These are phyloP conservation scores for Boechera divaricarpa DNA, from an alignment of 345 rosid species.

Conservation along the genomic window DNA sequence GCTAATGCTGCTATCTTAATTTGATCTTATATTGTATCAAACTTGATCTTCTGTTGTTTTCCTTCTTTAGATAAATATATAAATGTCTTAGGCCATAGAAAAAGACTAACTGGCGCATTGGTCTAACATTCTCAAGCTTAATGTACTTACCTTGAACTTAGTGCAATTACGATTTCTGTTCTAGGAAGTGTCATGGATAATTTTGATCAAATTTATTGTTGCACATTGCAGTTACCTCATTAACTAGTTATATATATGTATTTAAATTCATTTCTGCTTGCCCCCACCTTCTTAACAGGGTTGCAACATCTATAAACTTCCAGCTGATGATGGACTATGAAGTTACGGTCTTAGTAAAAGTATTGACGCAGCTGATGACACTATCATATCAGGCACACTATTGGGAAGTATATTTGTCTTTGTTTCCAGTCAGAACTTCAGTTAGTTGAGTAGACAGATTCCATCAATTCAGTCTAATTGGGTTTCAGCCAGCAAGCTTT, in stretches of 20 bases:
- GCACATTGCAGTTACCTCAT: neutral
- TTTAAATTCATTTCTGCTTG: conserved; percentile 26
- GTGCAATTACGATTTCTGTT: conserved; percentile 1
- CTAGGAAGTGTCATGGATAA: conserved; percentile 8
- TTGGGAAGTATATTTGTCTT: conserved; percentile 85
- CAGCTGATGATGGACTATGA: conserved; percentile 69
- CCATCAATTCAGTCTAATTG: too few species aligned
- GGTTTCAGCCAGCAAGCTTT: too few species aligned
- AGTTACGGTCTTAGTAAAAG: conserved; percentile 55
- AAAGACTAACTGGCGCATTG: conserved; percentile 23
- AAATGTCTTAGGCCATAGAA: neutral
- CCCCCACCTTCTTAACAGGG: conserved; percentile 57
- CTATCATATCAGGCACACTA: conserved; percentile 82
- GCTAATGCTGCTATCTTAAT: neutral
- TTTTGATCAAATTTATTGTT: conserved; percentile 11
- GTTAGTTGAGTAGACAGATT: too few species aligned
- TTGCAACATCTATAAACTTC: conserved; percentile 77
- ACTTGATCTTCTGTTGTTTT: conserved; percentile 23
- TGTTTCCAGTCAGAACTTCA: neutral
- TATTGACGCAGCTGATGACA: conserved; percentile 60
- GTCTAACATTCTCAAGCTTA: neutral
- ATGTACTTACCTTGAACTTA: conserved; percentile 1
- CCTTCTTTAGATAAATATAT: neutral
- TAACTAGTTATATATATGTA: neutral
- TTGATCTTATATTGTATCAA: neutral